A percentile compares a stretch with the other conserved stretches of the same genome.
Evolutionary conservation across 1,284 basidiomycete species (phyloP).

Genomic region (Waitea zeae): DNA sequence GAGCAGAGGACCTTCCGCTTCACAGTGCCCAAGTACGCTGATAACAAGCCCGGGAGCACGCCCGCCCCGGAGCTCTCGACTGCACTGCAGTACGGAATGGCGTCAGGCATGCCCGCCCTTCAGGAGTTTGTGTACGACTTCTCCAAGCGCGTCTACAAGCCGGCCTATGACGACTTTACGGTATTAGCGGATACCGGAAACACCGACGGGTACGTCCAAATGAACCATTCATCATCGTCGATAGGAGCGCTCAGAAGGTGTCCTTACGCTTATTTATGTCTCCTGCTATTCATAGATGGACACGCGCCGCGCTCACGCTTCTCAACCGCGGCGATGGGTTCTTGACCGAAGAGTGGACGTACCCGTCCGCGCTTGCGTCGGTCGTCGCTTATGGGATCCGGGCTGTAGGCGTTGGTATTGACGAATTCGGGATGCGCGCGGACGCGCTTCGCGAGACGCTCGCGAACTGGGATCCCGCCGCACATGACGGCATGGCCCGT

Average conservation of each 20-base stretch:
- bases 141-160: slow-evolving; percentile 42
- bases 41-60: slow-evolving; percentile 15
- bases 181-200: slow-evolving; percentile 55
- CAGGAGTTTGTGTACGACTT: slow-evolving; percentile 40
- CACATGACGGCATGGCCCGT: slow-evolving; percentile 31
- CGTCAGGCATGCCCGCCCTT: slow-evolving; percentile 34
- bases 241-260: too few species aligned
- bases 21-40: slow-evolving; percentile 49
- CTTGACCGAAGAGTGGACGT: slow-evolving; percentile 58
- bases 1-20: slow-evolving; percentile 33
- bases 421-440: slow-evolving; percentile 53
- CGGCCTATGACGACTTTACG: slow-evolving; percentile 50
- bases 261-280: too few species aligned
- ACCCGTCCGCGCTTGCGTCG: slow-evolving; percentile 32
- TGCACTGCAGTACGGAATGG: slow-evolving; percentile 61
- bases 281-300: slow-evolving; percentile 30
- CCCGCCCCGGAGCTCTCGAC: slow-evolving; percentile 39
- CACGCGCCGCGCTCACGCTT: slow-evolving; percentile 32
- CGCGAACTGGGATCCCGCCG: slow-evolving; percentile 45
- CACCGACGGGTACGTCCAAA: slow-evolving; percentile 45
- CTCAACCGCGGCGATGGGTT: slow-evolving; percentile 62
- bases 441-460: slow-evolving; percentile 44
- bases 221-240: too few species aligned
- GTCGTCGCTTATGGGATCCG: slow-evolving; percentile 28
- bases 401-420: slow-evolving; percentile 49